A percentile compares a stretch with the other conserved stretches of the same genome.
Evolutionary conservation across 1,284 basidiomycete genomes (phyloP).

Genomic region (Leccinum pachyderme): DNA sequence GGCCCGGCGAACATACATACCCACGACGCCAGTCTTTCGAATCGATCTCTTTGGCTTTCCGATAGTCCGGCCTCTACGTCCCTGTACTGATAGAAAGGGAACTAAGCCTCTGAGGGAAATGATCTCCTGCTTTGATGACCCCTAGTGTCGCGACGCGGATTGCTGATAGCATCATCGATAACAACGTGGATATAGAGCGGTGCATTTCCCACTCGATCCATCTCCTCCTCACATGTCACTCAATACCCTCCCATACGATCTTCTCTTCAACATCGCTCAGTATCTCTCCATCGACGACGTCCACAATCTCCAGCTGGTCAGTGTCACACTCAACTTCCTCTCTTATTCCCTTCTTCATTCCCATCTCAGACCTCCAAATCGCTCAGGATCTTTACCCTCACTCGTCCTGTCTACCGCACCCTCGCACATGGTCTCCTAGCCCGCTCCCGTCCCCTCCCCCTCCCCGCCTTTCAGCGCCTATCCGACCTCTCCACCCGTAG

Average conservation of each 20-base stretch:
- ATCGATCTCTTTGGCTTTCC: constrained; percentile 43
- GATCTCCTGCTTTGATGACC: constrained; percentile 51
- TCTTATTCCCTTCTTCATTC: neutral
- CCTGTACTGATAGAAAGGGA: constrained; percentile 44
- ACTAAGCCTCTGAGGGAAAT: constrained; percentile 35
- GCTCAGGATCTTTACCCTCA: constrained; percentile 56
- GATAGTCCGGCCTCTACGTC: constrained; percentile 47
- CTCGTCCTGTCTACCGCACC: constrained; percentile 62
- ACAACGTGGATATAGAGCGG: no score
- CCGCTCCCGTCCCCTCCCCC: constrained; percentile 62
- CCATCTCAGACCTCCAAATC: constrained; percentile 55
- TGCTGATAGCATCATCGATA: neutral
- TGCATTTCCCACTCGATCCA: constrained; percentile 10
- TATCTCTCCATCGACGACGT: constrained; percentile 60
- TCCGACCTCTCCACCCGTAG: constrained; percentile 58
- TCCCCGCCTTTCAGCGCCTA: constrained; percentile 65
- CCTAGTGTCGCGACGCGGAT: constrained; percentile 22
- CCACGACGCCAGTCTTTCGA: constrained; percentile 56
- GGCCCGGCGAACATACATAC: constrained; percentile 28
- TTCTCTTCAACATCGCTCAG: constrained; percentile 62
- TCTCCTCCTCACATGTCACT: constrained; percentile 33
- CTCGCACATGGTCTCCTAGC: constrained; percentile 58
- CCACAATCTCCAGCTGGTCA: constrained; percentile 55
- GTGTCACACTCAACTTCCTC: constrained; percentile 22
- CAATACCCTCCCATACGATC: constrained; percentile 60